Evolutionary conservation across 257 asterid species (phyloP).

Genomic region (Paraleonurus japonicus): DNA sequence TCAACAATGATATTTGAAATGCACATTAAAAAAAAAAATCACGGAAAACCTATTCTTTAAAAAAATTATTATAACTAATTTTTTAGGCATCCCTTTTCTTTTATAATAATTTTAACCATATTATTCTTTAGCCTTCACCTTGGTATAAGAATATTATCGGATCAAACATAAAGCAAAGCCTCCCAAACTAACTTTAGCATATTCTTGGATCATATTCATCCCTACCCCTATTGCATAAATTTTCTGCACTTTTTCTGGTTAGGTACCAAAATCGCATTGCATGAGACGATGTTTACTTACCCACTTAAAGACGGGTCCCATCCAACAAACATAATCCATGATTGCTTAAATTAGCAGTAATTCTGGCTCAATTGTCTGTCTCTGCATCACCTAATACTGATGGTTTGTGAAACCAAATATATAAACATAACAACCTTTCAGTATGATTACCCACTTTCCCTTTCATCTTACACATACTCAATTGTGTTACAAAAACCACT

Average conservation of each 20-base stretch:
- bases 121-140: not conserved
- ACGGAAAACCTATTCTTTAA: no score
- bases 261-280: not conserved
- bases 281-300: not conserved
- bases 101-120: no score
- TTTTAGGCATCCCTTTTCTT: no score
- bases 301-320: not conserved
- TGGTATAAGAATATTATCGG: not conserved
- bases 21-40: no score
- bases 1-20: no score
- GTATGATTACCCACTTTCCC: not conserved
- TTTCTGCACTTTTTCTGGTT: not conserved
- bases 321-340: slow-evolving; percentile 2
- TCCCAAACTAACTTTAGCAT: not conserved
- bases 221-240: not conserved
- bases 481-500: not conserved
- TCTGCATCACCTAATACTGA: slow-evolving; percentile 19
- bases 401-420: slow-evolving; percentile 21
- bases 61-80: no score
- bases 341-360: slow-evolving; percentile 20
- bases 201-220: slow-evolving; percentile 1
- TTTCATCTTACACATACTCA: not conserved
- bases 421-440: not conserved
- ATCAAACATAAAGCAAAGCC: slow-evolving; percentile 18
- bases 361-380: slow-evolving; percentile 22